Conservation (phyloP, 805 yeast genomes). For the Pichia manshurica region DNA sequence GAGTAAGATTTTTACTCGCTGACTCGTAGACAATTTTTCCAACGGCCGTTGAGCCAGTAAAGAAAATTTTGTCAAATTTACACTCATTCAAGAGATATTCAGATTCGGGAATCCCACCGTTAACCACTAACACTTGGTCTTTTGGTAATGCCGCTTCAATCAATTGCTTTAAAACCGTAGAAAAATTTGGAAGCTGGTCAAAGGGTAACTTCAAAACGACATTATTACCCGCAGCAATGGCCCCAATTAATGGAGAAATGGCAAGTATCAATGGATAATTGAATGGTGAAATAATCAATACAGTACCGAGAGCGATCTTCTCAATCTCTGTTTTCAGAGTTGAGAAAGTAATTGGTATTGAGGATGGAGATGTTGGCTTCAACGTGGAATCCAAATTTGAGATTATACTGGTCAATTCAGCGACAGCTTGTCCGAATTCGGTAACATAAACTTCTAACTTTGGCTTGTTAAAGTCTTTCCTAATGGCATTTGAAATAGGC, state of each 20-base stretch:
- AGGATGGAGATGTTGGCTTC: conserved; percentile 40
- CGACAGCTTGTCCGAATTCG: conserved; percentile 48
- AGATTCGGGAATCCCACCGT: conserved; percentile 66
- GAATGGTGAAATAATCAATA: conserved; percentile 71
- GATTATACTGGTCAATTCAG: conserved; percentile 57
- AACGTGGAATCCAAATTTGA: conserved; percentile 56
- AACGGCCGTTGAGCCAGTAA: conserved; percentile 75
- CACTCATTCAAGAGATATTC: conserved; percentile 47
- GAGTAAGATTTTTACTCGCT: conserved; percentile 83
- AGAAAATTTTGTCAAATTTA: conserved; percentile 75
- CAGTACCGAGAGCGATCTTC: conserved; percentile 53
- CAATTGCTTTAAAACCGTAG: conserved; percentile 50
- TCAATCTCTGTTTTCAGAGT: conserved; percentile 28
- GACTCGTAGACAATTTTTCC: conserved; percentile 72
- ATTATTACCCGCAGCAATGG: conserved; percentile 80
- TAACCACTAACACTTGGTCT: conserved; percentile 54
- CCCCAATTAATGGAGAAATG: conserved; percentile 65
- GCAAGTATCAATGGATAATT: conserved; percentile 70
- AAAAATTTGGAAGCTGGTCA: conserved; percentile 62
- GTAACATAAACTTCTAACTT: conserved; percentile 52
- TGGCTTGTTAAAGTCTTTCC: conserved; percentile 62
- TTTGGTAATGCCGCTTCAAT: conserved; percentile 49
- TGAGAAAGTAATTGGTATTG: conserved; percentile 32
- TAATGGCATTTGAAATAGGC: conserved; percentile 50
- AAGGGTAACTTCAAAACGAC: conserved; percentile 66